Base-by-base conservation (phyloP, 768 basidiomycete genomes). In the Xerocomus brunneocitrinus region DNA sequence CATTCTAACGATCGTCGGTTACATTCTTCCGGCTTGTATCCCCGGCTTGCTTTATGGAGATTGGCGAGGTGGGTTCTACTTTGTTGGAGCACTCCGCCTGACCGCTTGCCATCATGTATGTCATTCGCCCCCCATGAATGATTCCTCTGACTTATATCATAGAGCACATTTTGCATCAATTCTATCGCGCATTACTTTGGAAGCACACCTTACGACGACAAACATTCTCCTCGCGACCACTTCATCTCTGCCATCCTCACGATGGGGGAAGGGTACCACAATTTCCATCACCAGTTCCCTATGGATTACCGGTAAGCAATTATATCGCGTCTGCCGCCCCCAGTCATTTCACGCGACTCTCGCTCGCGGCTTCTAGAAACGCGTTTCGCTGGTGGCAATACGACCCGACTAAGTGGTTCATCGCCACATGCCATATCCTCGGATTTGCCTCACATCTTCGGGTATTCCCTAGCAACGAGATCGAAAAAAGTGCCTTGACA, bases 161-260 rank as follows among this genome's bases (percentile, higher is more conserved):
- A 88, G 85, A 88, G 89, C 59, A 89, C 87, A 1, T 93, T 93
- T 70, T 90, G 85, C 65, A 90, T 93, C 69, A 93, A 92, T 67
- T 92, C 90, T 19, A 79, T 93, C 30, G 90, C 90, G 0, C 91
- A 93, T 67, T 91, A 85, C 73, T 77, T 93, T 44, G 91, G 91
- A 34, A 80, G 82, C 45, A 77, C 88, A 28, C 82, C 90, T 1
- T 93, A 91, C 58, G 91, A 93, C 66, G 88, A 91, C 74, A 83
- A 73, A 58, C 78, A 87, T 63, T 82, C 83, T 32, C 87, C 89
- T 40, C 79, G 87, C 28, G 89, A 92, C 65, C 85, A 87, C 67
- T 75, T 91, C 60, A 65, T 92, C 41, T 91, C 91, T 31, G 90
- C 91, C 9, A 75, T 92, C 58, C 77, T 88, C 53, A 93, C 91